Evolutionary conservation across 2,329 filamentous ascomycete genomes (phyloP), one percentile per base, ranked within the genome.

Genomic region (Diaporthe citriasiana): DNA sequence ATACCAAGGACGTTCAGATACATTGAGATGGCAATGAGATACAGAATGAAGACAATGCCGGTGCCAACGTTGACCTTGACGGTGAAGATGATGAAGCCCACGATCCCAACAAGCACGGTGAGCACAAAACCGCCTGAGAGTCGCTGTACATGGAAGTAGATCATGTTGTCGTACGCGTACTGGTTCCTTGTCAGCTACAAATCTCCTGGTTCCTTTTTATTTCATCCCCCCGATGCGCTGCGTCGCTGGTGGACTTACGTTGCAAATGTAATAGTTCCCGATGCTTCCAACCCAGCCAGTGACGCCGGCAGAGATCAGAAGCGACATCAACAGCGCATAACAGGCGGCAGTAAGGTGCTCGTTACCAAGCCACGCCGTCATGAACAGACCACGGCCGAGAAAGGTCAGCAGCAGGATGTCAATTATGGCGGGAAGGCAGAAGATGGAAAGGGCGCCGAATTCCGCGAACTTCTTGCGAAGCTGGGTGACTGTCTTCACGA

Each of bases 211-310:
- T 30, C 35, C 25, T 57, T 42, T 15, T 45, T 50, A 8, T n/a
- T 25, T 50, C 1, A 1, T 9, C 5, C 10, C 45, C n/a, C 22
- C 22, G 22, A 12, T 8, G 1, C 2, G 25, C 35, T 19, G 30
- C 40, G 13, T 30, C 19, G 19, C 35, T 38, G 56, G 25, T 22
- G 30, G 25, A 75, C 78, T 77, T 72, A 80, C 79, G 50, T 82
- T 81, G 47, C 79, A 80, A 50, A 92, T 85, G 76, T 92, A 92
- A 79, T 91, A 92, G 42, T 88, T 89, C 2, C 90, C 90, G 38
- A 89, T 89, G 72, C 89, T 90, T 9, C 89, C 89, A 53, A 92
- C 90, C 89, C 89, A 92, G 9, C 89, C 90, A 33, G 89, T 90
- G 60, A 91, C 88, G 8, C 87, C 90, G 53, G 90, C 89, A 10